Evolutionary conservation across 176 grass and related monocot species (phyloP).

Genomic region (Eragrostis curvula): DNA sequence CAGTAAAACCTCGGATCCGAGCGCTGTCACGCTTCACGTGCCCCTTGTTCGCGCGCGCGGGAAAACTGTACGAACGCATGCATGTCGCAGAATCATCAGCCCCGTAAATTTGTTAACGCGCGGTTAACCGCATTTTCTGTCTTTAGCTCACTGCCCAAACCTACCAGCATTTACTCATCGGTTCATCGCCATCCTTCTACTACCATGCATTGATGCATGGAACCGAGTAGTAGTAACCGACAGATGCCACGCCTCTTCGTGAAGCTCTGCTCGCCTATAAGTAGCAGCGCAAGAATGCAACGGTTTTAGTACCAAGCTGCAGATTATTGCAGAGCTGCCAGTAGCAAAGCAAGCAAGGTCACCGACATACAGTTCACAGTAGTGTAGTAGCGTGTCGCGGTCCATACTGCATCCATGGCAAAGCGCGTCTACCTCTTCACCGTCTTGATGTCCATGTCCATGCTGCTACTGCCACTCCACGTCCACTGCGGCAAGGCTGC

Average conservation of each 20-base stretch:
- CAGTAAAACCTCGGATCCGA: conserved; percentile 20
- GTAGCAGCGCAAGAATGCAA: not conserved
- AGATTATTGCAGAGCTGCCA: not conserved
- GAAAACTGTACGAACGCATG: not conserved
- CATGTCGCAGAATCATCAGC: conserved; percentile 5
- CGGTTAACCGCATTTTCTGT: not conserved
- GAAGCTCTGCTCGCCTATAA: conserved; percentile 21
- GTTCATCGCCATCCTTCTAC: not conserved
- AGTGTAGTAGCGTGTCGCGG: not conserved
- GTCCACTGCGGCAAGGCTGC: not conserved
- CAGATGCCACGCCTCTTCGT: not conserved
- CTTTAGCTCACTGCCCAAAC: not conserved
- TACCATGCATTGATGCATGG: not conserved
- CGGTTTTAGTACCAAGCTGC: not conserved
- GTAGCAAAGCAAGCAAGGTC: not conserved
- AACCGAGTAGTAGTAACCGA: too few relatives aligned
- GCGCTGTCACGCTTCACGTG: not conserved
- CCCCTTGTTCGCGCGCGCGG: not conserved
- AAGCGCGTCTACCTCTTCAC: conserved; percentile 20
- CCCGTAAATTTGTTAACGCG: conserved; percentile 1
- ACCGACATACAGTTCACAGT: not conserved
- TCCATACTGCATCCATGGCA: conserved; percentile 28
- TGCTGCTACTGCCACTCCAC: conserved; percentile 2
- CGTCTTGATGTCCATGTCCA: not conserved
- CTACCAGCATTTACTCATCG: conserved; percentile 38